Evolutionary conservation across 2,329 filamentous ascomycete genomes (phyloP).

Genomic region (Alternaria sp.): DNA sequence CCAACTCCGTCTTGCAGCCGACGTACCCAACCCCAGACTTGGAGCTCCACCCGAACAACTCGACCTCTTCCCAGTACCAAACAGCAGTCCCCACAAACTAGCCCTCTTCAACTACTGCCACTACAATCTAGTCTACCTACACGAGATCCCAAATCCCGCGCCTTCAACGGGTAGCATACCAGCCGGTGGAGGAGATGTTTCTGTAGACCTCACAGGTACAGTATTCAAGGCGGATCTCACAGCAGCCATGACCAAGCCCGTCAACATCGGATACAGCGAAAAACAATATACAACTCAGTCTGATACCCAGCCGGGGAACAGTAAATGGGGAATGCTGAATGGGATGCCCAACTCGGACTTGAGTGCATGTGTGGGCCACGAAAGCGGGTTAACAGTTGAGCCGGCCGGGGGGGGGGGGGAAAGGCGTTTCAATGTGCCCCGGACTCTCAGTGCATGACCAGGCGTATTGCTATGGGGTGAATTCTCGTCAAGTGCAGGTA

Average conservation of each 20-base stretch:
- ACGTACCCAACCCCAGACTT: constrained; percentile 17
- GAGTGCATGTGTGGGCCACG: constrained; percentile 24
- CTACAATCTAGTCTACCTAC: constrained; percentile 11
- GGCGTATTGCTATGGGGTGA: constrained; percentile 30
- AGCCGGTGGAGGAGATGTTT: too few relatives aligned
- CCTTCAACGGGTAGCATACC: too few relatives aligned
- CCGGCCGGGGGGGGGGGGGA: constrained; percentile 3
- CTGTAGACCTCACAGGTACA: constrained; percentile 13
- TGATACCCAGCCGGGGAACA: constrained; percentile 27
- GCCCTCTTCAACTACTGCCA: constrained; percentile 33
- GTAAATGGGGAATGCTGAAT: constrained; percentile 2
- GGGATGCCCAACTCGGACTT: neutral
- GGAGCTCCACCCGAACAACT: constrained; percentile 18
- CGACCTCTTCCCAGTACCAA: constrained; percentile 20
- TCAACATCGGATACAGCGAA: too few relatives aligned
- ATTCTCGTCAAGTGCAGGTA: too few relatives aligned
- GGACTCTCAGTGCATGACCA: constrained; percentile 32
- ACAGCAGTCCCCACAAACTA: constrained; percentile 18
- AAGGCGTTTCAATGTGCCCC: constrained; percentile 27
- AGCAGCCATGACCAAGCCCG: too few relatives aligned
- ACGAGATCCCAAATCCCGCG: too few relatives aligned
- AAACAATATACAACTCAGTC: neutral
- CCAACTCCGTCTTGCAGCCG: neutral
- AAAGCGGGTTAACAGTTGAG: constrained; percentile 30
- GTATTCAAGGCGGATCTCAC: constrained; percentile 19